A percentile compares a stretch with the other conserved stretches of the same genome.
These are phyloP conservation scores for Samsoniella hepiali DNA, from an alignment of 2,329 filamentous ascomycete genomes.

Conservation along the genomic window DNA sequence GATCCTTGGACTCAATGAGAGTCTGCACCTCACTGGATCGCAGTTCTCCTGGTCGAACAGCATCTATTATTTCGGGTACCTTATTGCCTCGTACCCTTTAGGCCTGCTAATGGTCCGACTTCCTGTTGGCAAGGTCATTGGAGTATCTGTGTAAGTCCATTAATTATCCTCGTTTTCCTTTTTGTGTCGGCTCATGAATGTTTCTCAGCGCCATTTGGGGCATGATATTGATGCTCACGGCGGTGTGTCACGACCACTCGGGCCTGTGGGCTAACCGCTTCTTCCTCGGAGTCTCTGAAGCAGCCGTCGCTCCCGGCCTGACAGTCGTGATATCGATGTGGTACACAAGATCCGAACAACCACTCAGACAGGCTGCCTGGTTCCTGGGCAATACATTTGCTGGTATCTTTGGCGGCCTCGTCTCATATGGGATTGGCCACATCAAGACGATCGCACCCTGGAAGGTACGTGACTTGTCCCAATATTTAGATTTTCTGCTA, in stretches of 20 bases:
- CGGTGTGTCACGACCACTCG: conserved; percentile 18
- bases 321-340: conserved; percentile 33
- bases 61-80: conserved; percentile 52
- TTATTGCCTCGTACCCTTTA: conserved; percentile 31
- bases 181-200: background rate
- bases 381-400: conserved; percentile 28
- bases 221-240: background rate
- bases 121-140: conserved; percentile 28
- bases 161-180: too few species aligned
- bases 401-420: conserved; percentile 26
- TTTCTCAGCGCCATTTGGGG: background rate
- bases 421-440: conserved; percentile 27
- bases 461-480: background rate
- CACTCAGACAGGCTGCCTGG: conserved; percentile 28
- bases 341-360: conserved; percentile 32
- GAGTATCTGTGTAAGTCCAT: conserved; percentile 9
- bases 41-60: conserved; percentile 50
- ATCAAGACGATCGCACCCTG: conserved; percentile 7
- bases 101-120: conserved; percentile 27
- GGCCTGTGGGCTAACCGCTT: conserved; percentile 31
- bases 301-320: conserved; percentile 31
- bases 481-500: background rate
- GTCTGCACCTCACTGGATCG: conserved; percentile 43
- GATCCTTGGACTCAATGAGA: conserved; percentile 46
- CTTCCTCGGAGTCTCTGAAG: conserved; percentile 33